A percentile compares a stretch with the other conserved stretches of the same genome.
These are phyloP conservation scores for Neurospora africana DNA, from an alignment of 495 filamentous ascomycete genomes.

Conservation along the genomic window DNA sequence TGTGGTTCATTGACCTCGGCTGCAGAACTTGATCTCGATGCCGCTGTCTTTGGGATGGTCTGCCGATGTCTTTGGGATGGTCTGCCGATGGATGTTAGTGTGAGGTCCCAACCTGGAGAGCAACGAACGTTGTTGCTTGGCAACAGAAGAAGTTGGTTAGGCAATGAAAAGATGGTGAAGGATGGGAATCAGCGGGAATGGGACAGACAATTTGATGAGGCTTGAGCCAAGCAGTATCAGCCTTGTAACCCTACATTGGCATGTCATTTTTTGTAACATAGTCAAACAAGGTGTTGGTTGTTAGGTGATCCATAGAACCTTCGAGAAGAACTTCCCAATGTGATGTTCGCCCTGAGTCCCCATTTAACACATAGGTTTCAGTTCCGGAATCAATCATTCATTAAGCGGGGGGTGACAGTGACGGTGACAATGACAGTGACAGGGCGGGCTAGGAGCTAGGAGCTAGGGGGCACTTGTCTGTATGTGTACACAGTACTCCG, in stretches of 20 bases:
- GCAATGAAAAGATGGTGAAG: background rate
- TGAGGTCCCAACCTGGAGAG: background rate
- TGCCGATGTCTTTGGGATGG: background rate
- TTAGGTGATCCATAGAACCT: background rate
- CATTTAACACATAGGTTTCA: background rate
- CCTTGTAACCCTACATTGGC: background rate
- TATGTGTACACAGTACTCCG: background rate
- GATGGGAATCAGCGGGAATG: background rate
- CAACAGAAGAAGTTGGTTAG: background rate
- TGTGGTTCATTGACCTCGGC: background rate
- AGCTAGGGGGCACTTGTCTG: background rate
- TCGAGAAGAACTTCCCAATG: background rate
- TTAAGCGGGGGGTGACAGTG: background rate
- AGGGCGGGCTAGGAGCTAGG: background rate
- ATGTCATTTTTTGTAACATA: background rate
- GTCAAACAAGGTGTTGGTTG: too few relatives aligned
- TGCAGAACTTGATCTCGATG: background rate
- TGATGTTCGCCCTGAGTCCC: background rate
- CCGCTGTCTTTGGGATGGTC: background rate
- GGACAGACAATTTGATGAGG: background rate
- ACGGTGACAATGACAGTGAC: background rate
- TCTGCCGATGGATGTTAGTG: background rate
- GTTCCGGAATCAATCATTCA: background rate
- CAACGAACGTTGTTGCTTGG: background rate
- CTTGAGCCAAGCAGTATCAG: background rate